Evolutionary conservation across 768 basidiomycete genomes (phyloP), one percentile per base, ranked within the genome.

Genomic region (Hygrocybe coccinea): DNA sequence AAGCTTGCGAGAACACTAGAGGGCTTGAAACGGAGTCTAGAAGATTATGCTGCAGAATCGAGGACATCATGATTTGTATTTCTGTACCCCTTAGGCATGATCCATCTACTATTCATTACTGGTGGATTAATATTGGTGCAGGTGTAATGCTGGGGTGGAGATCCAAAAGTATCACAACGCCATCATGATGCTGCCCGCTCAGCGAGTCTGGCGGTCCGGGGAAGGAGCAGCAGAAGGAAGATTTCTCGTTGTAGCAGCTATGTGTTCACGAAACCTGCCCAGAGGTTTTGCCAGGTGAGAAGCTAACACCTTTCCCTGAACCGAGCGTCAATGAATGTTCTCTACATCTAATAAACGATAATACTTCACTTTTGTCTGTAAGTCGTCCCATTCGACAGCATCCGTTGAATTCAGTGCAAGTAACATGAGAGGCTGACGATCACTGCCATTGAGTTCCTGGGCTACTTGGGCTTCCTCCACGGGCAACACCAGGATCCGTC

Each of bases 1-100:
- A 79, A 74, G 57, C 66, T 89, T 65, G 81, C 85, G 54, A 74
- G 88, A 74, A 85, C 87, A 39, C 64, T 91, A 64, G 86, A 90
- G 61, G 89, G 89, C 1, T 74, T 89, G 68, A 85, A 83, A 71
- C 78, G 80, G 66, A 63, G 67, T 12, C 49, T 70, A 50, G 69
- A 68, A 54, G 64, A 68, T 12, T 14, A 19, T 39, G 14, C 52
- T 14, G 39, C 17, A n/a, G 52, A 9, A 17, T n/a, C n/a, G n/a
- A n/a, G n/a, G n/a, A n/a, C n/a, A n/a, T 36, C 36, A 36, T 29
- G 29, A 29, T 4, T 29, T 29, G 29, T 29, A 8, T 29, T n/a
- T 29, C 29, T 29, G 29, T 4, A 29, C 29, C n/a, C n/a, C n/a
- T n/a, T n/a, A n/a, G n/a, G n/a, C n/a, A n/a, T n/a, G n/a, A n/a